Conservation (phyloP, 2,329 filamentous ascomycete species). For the Claviceps paspali region DNA sequence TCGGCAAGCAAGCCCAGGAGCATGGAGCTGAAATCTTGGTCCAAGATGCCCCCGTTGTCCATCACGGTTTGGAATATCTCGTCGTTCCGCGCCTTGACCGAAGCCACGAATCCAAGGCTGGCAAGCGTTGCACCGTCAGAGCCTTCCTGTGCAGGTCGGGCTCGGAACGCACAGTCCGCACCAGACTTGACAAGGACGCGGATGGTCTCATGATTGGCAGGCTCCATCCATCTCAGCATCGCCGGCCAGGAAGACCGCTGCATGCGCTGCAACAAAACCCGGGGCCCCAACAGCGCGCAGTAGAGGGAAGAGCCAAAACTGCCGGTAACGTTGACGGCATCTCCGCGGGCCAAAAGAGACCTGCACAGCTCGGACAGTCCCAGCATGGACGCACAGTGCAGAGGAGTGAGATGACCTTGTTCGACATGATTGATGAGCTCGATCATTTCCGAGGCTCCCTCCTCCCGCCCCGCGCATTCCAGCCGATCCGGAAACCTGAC, state of each 20-base stretch:
- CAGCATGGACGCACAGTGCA: slow-evolving; percentile 21
- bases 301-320: slow-evolving; percentile 17
- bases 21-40: not conserved
- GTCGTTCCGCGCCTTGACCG: not conserved
- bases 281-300: slow-evolving; percentile 19
- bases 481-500: slow-evolving; percentile 14
- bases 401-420: slow-evolving; percentile 13
- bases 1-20: not conserved
- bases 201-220: not conserved
- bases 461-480: slow-evolving; percentile 5
- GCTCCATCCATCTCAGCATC: not conserved
- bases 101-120: slow-evolving; percentile 4
- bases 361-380: slow-evolving; percentile 16
- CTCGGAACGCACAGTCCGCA: not conserved
- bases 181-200: not conserved
- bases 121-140: not conserved
- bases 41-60: not conserved
- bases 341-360: slow-evolving; percentile 11
- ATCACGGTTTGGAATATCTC: slow-evolving; percentile 1
- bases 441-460: slow-evolving; percentile 10
- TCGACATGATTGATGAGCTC: slow-evolving; percentile 17
- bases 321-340: slow-evolving; percentile 10
- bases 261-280: slow-evolving; percentile 10
- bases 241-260: slow-evolving; percentile 8
- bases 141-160: slow-evolving; percentile 6